phyloP scores from a whole-genome alignment of 805 yeast species.

The Myxozyma kluyveri region DNA sequence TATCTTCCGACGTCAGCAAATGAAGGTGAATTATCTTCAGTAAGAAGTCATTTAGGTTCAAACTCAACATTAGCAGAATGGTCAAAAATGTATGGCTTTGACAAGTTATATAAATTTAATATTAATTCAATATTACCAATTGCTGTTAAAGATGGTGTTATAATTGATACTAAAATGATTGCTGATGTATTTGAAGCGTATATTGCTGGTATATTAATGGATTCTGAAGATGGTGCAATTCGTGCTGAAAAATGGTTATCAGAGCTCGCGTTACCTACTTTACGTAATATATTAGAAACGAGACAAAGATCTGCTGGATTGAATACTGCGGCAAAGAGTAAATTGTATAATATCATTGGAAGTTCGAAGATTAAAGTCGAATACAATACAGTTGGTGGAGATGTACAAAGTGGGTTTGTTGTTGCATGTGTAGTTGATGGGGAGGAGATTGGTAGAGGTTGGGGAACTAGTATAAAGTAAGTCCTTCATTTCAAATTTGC shows the following conservation, averaged over 20 bases:
- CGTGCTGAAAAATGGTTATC: slow-evolving; percentile 41
- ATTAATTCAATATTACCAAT: slow-evolving; percentile 38
- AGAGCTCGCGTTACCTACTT: slow-evolving; percentile 1
- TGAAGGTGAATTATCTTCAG: slow-evolving; percentile 76
- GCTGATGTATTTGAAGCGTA: slow-evolving; percentile 96
- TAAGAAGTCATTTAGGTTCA: slow-evolving; percentile 68
- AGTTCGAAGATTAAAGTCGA: slow-evolving; percentile 62
- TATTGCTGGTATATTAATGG: slow-evolving; percentile 75
- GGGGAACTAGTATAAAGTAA: slow-evolving; percentile 64
- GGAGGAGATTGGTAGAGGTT: slow-evolving; percentile 68
- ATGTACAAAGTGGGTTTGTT: slow-evolving; percentile 50
- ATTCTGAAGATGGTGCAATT: slow-evolving; percentile 42
- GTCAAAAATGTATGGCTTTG: slow-evolving; percentile 66
- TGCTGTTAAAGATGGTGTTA: slow-evolving; percentile 32
- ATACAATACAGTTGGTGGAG: slow-evolving; percentile 46
- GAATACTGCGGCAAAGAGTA: slow-evolving; percentile 68
- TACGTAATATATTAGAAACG: slow-evolving; percentile 5
- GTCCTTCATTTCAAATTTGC: no score
- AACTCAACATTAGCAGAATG: slow-evolving; percentile 71
- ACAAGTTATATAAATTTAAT: slow-evolving; percentile 52
- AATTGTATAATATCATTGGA: slow-evolving; percentile 69
- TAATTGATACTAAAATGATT: slow-evolving; percentile 51
- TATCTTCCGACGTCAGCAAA: slow-evolving; percentile 59
- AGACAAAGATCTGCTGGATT: slow-evolving; percentile 33
- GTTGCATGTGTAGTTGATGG: slow-evolving; percentile 67